A percentile compares a stretch with the other conserved stretches of the same genome.
These are phyloP conservation scores for Arthroderma sp. DNA, from an alignment of 2,329 filamentous ascomycete species.

Conservation along the genomic window DNA sequence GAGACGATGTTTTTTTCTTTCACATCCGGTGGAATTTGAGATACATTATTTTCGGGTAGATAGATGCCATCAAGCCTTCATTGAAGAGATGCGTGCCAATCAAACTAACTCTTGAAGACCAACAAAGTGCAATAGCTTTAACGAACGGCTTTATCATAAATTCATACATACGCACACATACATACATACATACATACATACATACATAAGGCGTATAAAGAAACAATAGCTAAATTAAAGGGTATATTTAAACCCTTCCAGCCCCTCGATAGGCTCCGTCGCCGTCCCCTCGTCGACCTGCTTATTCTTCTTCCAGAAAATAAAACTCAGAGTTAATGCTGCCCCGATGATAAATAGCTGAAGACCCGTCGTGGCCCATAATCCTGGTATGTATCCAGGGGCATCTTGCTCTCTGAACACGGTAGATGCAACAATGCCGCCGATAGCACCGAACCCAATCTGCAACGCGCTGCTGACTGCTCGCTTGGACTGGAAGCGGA, in stretches of 20 bases:
- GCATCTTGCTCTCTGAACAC: constrained; percentile 14
- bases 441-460: constrained; percentile 11
- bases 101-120: too few relatives aligned
- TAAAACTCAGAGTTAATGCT: constrained; percentile 14
- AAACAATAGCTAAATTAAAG: constrained; percentile 26
- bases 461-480: constrained; percentile 12
- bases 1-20: too few relatives aligned
- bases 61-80: too few relatives aligned
- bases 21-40: too few relatives aligned
- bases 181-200: constrained; percentile 9
- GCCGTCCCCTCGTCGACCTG: constrained; percentile 21
- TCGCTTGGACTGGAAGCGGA: constrained; percentile 35
- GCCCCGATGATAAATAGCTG: constrained; percentile 14
- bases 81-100: too few relatives aligned
- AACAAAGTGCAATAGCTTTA: too few relatives aligned
- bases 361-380: constrained; percentile 12
- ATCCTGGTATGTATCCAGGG: constrained; percentile 12
- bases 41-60: too few relatives aligned
- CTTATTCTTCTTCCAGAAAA: constrained; percentile 20
- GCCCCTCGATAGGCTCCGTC: constrained; percentile 22
- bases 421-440: constrained; percentile 14
- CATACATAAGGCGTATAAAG: constrained; percentile 17
- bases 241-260: constrained; percentile 23
- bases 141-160: too few relatives aligned
- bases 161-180: too few relatives aligned